Percentiles rank a stretch among this genome's conserved stretches.
phyloP scores from a whole-genome alignment of 2,329 filamentous ascomycete species.

The Salinomyces thailandicus region DNA sequence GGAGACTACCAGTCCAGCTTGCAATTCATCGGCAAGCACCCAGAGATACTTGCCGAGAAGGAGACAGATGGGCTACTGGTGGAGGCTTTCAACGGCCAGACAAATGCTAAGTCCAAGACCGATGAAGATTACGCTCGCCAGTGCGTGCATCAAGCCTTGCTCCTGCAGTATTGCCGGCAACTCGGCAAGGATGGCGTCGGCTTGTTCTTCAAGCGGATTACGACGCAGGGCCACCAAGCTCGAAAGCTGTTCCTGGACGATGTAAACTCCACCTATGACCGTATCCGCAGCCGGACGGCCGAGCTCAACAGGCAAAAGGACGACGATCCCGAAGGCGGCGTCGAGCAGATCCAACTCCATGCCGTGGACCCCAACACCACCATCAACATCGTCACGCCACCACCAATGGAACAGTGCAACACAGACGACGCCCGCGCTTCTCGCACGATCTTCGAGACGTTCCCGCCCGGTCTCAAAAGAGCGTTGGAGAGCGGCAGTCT shows the following conservation, averaged over 20 bases:
- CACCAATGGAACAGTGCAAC: conserved; percentile 63
- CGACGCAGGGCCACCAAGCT: conserved; percentile 78
- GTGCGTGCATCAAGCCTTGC: conserved; percentile 84
- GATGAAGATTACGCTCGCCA: conserved; percentile 60
- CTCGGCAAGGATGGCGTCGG: conserved; percentile 79
- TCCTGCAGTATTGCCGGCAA: conserved; percentile 89
- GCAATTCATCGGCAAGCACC: conserved; percentile 68
- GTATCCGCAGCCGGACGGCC: conserved; percentile 64
- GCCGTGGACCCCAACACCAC: conserved; percentile 79
- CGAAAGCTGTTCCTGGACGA: conserved; percentile 87
- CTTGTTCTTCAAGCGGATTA: conserved; percentile 94
- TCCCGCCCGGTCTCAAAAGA: conserved; percentile 67
- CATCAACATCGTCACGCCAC: conserved; percentile 79
- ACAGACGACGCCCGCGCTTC: conserved; percentile 49
- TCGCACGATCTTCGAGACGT: conserved; percentile 70
- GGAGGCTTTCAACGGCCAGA: conserved; percentile 80
- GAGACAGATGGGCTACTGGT: conserved; percentile 87
- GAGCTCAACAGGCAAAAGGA: conserved; percentile 58
- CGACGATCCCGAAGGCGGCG: conserved; percentile 45
- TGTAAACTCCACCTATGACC: conserved; percentile 74
- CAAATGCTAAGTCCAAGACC: conserved; percentile 49
- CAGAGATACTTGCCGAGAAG: conserved; percentile 66
- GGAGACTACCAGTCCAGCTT: conserved; percentile 64
- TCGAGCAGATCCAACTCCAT: conserved; percentile 94
- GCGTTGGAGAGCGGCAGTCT: conserved; percentile 82